Evolutionary conservation across 352 stramenopile genomes (phyloP).

Genomic region (Halophytophthora polymorphica): DNA sequence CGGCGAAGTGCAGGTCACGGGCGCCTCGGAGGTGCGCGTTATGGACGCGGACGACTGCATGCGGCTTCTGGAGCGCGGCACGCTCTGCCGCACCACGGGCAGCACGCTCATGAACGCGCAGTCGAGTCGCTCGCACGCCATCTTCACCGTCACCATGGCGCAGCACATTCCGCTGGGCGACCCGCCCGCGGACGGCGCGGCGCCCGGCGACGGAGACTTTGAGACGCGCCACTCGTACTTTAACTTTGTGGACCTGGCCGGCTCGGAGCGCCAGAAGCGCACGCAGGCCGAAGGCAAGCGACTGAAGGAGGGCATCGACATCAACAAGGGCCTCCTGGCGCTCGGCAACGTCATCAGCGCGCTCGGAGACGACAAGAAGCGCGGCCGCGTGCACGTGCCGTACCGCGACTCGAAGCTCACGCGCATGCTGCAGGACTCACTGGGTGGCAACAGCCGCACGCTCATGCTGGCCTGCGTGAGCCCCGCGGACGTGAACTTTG

Average conservation of each 20-base stretch:
- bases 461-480: constrained; percentile 92
- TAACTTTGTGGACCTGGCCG: constrained; percentile 91
- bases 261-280: constrained; percentile 93
- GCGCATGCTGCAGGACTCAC: constrained; percentile 90
- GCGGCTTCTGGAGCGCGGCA: constrained; percentile 79
- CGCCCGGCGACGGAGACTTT: constrained; percentile 50
- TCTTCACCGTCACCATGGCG: constrained; percentile 87
- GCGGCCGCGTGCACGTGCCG: constrained; percentile 90
- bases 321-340: constrained; percentile 97
- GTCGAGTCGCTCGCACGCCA: constrained; percentile 89
- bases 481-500: constrained; percentile 88
- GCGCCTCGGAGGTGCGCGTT: constrained; percentile 76
- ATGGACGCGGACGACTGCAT: constrained; percentile 71
- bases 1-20: constrained; percentile 77
- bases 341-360: constrained; percentile 98
- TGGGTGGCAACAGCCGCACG: constrained; percentile 91
- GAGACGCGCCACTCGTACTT: constrained; percentile 86
- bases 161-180: constrained; percentile 69
- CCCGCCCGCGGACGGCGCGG: constrained; percentile 27
- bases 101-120: constrained; percentile 92
- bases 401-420: constrained; percentile 95
- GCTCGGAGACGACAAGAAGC: constrained; percentile 89
- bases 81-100: constrained; percentile 76
- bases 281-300: constrained; percentile 91
- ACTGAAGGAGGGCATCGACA: constrained; percentile 96